Evolutionary conservation across 805 yeast species (phyloP), one percentile per base, ranked within the genome.

Genomic region (Candida glaebosa): DNA sequence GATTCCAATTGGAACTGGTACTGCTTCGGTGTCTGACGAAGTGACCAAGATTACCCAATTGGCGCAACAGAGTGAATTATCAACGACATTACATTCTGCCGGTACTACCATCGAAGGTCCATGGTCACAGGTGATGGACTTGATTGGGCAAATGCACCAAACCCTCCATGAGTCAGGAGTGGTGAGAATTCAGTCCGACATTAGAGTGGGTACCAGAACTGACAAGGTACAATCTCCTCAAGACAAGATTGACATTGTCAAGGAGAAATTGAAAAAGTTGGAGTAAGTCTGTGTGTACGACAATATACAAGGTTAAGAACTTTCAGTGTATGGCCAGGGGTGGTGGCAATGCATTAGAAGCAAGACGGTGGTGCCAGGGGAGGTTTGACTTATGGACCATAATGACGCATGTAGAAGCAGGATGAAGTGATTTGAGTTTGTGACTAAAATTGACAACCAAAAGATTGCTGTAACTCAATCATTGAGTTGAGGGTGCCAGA

Each of bases 91-190:
- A 45, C 96, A 88, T 62, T 84, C 95, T 51, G 96, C 96, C 2
- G 96, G 96, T 3, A 88, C 96, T 5, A 87, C 96, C 2, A 81
- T 84, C 51, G 84, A 85, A 53, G 96, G 96, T 1, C 89, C 88
- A n/a, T 89, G 96, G 96, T 79, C 81, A 53, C 89, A 84, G 41
- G 96, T 89, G 1, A 83, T 81, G 79, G 78, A 72, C 25, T 63
- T 87, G 40, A 83, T 88, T 52, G 96, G 96, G 5, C 75, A 78
- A 50, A 65, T 87, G 52, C 96, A 88, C 55, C 81, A 82, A 54
- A 68, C 69, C 34, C 75, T 86, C 40, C 96, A 88, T 54, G 49
- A 51, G 6, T 69, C 76, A 49, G 95, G 95, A 1, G 79, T 85
- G 9, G 73, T 83, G 8, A 73, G 96, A 57, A 80, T 88, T 39